Base-by-base conservation (phyloP, 176 grass and related monocot species). In the Tuctoria greenei region DNA sequence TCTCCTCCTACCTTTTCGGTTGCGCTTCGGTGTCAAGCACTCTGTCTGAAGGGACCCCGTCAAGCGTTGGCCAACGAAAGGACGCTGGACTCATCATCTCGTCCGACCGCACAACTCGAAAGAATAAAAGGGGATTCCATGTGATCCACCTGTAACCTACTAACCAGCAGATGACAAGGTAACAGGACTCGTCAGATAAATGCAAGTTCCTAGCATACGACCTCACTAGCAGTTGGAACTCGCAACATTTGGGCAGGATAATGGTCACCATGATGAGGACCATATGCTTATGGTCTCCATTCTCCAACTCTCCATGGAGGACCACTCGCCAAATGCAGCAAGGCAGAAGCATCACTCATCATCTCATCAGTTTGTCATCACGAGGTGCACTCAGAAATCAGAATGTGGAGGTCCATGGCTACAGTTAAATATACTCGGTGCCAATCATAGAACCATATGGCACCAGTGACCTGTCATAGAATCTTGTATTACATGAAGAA, bases 371-470 rank as follows among this genome's bases (percentile, higher is more conserved):
- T 24, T 25, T 21, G 54, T 15, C 78, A 64, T 71, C 47, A 64
- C 56, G 18, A 70, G 65, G 27, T 4, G 65, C 38, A 28, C 28
- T 17, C 21, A 58, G 55, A 25, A 28, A 21, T 17, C 21, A 58
- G 55, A 25, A 13, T 58, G 23, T 58, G 55, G 21, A 58, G 55
- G 25, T 26, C 23, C 55, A 13, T 31, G 26, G 59, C 44, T 52
- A 50, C n/a, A 42, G 24, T 56, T 43, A n/a, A 31, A 72, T 52
- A 73, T 12, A 17, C 1, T 4, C 13, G 4, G n/a, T 31, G 69
- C 61, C 75, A 80, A 55, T 69, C 69, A 80, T 80, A 66, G 54
- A 17, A 18, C 54, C 51, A 80, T 35, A 31, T 31, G 31, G 31
- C 31, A 31, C 31, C 31, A 31, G 31, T 31, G 3, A 35, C 63